These are phyloP conservation scores for Pseudogymnoascus verrucosus DNA, from an alignment of 2,329 filamentous ascomycete species.

Conservation along the genomic window DNA sequence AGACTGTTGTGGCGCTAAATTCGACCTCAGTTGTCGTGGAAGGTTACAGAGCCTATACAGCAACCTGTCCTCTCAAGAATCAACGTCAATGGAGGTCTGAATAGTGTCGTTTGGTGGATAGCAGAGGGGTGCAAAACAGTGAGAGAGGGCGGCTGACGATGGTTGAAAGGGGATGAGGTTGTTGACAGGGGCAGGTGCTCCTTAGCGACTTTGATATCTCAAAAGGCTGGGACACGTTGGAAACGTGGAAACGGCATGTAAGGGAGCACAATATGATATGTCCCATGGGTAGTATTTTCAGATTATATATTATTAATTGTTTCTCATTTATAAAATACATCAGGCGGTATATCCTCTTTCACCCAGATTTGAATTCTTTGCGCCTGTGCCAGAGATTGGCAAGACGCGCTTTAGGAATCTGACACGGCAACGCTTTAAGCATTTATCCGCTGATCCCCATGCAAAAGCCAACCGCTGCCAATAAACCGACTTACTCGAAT, in stretches of 20 bases:
- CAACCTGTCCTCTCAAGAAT: not conserved
- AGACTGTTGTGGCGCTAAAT: constrained; percentile 1
- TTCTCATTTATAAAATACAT: not conserved
- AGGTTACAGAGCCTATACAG: not conserved
- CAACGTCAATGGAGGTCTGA: not conserved
- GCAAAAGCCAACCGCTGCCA: not conserved
- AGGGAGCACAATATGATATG: not conserved
- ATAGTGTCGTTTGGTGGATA: not conserved
- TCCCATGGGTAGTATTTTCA: not conserved
- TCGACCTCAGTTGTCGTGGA: not conserved
- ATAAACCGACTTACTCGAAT: not conserved
- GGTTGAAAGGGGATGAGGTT: constrained; percentile 7
- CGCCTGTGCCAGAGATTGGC: not conserved
- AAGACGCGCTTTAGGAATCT: not conserved
- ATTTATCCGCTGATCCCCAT: not conserved
- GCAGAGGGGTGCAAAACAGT: not conserved
- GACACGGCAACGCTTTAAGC: not conserved
- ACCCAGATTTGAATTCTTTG: not conserved
- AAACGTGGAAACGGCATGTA: not conserved
- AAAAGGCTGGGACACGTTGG: constrained; percentile 5
- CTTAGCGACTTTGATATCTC: constrained; percentile 4
- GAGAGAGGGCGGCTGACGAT: not conserved
- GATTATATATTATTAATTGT: not conserved
- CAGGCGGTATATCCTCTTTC: not conserved
- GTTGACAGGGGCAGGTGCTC: constrained; percentile 3